These are phyloP conservation scores for Ceratocystiopsis sp. DNA, from an alignment of 2,329 filamentous ascomycete species.

Conservation along the genomic window DNA sequence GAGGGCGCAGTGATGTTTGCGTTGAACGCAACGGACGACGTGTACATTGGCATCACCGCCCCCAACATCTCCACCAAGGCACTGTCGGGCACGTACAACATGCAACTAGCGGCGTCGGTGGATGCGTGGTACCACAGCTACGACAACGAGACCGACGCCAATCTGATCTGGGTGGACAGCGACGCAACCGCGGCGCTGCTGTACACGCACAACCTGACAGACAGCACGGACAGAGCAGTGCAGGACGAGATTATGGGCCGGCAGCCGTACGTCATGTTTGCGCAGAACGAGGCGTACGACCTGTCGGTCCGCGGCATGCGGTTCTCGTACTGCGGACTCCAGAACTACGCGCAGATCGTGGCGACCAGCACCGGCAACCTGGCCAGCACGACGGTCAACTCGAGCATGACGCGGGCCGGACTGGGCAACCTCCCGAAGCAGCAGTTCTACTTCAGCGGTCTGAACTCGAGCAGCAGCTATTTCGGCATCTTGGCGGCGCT, in stretches of 20 bases:
- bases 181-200: constrained; percentile 66
- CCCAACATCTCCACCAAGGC: constrained; percentile 40
- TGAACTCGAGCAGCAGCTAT: constrained; percentile 59
- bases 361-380: constrained; percentile 35
- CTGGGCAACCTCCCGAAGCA: constrained; percentile 56
- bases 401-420: constrained; percentile 52
- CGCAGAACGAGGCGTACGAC: constrained; percentile 39
- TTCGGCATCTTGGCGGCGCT: constrained; percentile 57
- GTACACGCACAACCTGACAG: constrained; percentile 57
- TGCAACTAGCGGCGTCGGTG: constrained; percentile 68
- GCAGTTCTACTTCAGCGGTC: constrained; percentile 67
- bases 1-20: constrained; percentile 54
- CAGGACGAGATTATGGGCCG: constrained; percentile 36
- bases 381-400: constrained; percentile 27
- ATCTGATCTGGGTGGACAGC: constrained; percentile 68
- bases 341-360: constrained; percentile 44
- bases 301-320: constrained; percentile 49
- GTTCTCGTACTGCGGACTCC: constrained; percentile 69
- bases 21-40: constrained; percentile 42
- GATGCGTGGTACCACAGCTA: constrained; percentile 60
- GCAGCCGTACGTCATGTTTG: constrained; percentile 64
- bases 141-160: constrained; percentile 30
- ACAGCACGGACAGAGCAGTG: constrained; percentile 26
- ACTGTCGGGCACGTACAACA: constrained; percentile 55
- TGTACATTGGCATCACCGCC: constrained; percentile 64